Conservation (phyloP, 108 stramenopile genomes). For the Nitzschia sp. region DNA sequence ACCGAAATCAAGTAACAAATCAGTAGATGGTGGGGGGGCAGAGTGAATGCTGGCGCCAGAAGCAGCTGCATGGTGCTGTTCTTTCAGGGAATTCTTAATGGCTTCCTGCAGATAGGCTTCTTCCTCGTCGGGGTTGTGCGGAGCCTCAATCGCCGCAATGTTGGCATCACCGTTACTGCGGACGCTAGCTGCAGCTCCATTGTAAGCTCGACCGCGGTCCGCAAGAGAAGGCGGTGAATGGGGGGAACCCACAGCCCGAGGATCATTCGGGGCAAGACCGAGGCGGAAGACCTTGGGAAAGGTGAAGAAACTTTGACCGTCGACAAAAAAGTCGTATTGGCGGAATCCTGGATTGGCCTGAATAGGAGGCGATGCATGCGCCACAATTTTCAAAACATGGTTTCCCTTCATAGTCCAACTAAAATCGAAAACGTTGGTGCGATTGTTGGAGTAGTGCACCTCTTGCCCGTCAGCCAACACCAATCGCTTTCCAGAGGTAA, state of each 20-base stretch:
- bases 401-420: conserved; percentile 87
- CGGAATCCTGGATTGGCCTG: conserved; percentile 77
- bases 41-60: conserved; percentile 13
- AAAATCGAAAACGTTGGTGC: conserved; percentile 78
- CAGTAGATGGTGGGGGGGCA: conserved; percentile 23
- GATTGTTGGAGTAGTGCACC: conserved; percentile 68
- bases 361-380: conserved; percentile 86
- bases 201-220: conserved; percentile 16
- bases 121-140: conserved; percentile 88
- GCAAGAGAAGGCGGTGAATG: conserved; percentile 11
- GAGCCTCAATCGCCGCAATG: conserved; percentile 75
- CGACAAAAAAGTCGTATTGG: conserved; percentile 92
- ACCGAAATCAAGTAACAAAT: conserved; percentile 67
- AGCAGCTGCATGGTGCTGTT: conserved; percentile 1
- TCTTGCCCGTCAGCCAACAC: conserved; percentile 82
- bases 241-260: conserved; percentile 28
- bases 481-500: conserved; percentile 84
- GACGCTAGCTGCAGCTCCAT: background rate
- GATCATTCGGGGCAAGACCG: conserved; percentile 58
- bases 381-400: conserved; percentile 86
- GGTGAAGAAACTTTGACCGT: conserved; percentile 84
- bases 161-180: conserved; percentile 13
- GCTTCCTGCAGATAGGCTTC: conserved; percentile 85
- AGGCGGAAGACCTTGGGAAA: conserved; percentile 89
- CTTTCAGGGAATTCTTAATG: conserved; percentile 73